Evolutionary conservation across 2,329 filamentous ascomycete genomes (phyloP).

Genomic region (Diplodia mutila): DNA sequence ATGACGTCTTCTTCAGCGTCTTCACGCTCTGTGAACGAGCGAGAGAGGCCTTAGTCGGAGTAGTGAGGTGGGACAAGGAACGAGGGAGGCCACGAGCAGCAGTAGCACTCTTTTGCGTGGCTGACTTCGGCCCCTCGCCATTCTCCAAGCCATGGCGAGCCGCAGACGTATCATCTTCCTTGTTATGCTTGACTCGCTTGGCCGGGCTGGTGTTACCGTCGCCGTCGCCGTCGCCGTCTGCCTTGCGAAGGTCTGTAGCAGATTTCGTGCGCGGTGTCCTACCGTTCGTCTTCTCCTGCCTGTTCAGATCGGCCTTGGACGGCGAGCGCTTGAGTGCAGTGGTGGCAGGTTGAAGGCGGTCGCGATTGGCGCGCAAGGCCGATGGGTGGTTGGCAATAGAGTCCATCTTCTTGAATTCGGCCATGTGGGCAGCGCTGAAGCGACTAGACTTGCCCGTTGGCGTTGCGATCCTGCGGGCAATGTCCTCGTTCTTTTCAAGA

Average conservation of each 20-base stretch:
- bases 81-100: constrained; percentile 49
- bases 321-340: constrained; percentile 44
- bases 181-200: constrained; percentile 72
- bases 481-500: constrained; percentile 44
- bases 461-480: constrained; percentile 73
- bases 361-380: constrained; percentile 66
- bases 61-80: constrained; percentile 60
- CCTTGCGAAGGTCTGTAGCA: constrained; percentile 32
- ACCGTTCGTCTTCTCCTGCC: constrained; percentile 53
- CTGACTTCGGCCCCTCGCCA: constrained; percentile 49
- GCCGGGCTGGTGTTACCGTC: constrained; percentile 46
- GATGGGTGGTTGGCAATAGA: constrained; percentile 89
- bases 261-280: constrained; percentile 44
- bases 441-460: constrained; percentile 77
- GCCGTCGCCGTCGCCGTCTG: constrained; percentile 37
- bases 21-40: constrained; percentile 63
- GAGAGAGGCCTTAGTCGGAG: constrained; percentile 77
- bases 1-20: constrained; percentile 49
- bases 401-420: constrained; percentile 96
- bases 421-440: constrained; percentile 84
- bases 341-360: constrained; percentile 54
- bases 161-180: constrained; percentile 70
- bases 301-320: constrained; percentile 67
- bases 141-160: constrained; percentile 58
- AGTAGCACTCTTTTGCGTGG: constrained; percentile 50